Evolutionary conservation across 2,329 filamentous ascomycete genomes (phyloP), one percentile per base, ranked within the genome.

Genomic region (Chrysoporthe puriensis): DNA sequence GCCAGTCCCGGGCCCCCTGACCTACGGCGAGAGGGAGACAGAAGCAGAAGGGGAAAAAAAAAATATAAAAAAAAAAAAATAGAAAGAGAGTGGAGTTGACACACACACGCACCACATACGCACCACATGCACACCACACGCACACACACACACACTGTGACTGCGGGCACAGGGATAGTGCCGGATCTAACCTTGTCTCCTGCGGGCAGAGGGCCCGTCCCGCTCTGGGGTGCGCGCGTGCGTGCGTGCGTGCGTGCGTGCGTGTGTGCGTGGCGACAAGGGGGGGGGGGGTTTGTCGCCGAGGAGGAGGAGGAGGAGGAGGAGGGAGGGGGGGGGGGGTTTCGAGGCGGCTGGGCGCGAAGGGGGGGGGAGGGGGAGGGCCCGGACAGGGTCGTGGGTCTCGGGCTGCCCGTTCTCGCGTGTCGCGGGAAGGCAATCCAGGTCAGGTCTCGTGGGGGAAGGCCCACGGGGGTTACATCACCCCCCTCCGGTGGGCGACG

Each of bases 161-260:
- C 26, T 26, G 26, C 26, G 26, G 26, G 26, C 40, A 61, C 58
- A 61, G 59, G 59, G 59, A 48, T 61, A 21, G 21, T 48, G 59
- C 59, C 42, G 42, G 59, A 61, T 61, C 59, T 44, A 61, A 48
- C 59, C 59, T 61, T 61, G 43, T 60, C 43, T 61, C 26, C 59
- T 61, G 59, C 59, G 34, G 43, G 50, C 26, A 32, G 50, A 60
- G 57, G 59, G 59, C 36, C 59, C 59, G 59, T 61, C 59, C 59
- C 59, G 59, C 59, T 61, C 59, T 61, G 59, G 59, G 59, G 59
- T 57, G 54, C 40, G 57, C 40, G 14, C 43, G 59, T 36, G 43
- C 59, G 44, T 36, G 59, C 59, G 44, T 46, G 59, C 26, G 26
- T 26, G 26, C 26, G 26, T 26, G 26, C 40, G 57, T 40, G 14